phyloP scores from a whole-genome alignment of 768 basidiomycete genomes.

The Rhizopogon vinicolor region DNA sequence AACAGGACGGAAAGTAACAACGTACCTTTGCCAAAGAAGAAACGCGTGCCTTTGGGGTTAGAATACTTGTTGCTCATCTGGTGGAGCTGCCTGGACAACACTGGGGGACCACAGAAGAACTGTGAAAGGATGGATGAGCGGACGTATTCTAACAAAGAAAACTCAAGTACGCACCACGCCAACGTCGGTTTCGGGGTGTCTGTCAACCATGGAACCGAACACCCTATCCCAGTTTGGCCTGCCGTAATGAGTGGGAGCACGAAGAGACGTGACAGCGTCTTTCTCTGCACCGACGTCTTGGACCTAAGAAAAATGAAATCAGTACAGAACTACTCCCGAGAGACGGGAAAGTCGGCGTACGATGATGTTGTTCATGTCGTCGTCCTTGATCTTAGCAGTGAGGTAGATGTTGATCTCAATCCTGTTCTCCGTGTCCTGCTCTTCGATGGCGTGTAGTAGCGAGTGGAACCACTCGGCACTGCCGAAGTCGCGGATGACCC shows the following conservation, averaged over 20 bases:
- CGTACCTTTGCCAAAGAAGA: slow-evolving; percentile 89
- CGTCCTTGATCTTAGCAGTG: slow-evolving; percentile 86
- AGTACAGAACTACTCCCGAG: neutral
- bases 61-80: slow-evolving; percentile 85
- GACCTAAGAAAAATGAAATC: slow-evolving; percentile 34
- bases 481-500: slow-evolving; percentile 94
- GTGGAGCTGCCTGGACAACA: slow-evolving; percentile 68
- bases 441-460: slow-evolving; percentile 87
- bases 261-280: slow-evolving; percentile 84
- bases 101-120: slow-evolving; percentile 86
- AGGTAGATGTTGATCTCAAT: slow-evolving; percentile 96
- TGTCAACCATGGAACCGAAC: slow-evolving; percentile 68
- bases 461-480: slow-evolving; percentile 94
- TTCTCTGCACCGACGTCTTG: slow-evolving; percentile 92
- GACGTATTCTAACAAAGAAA: neutral
- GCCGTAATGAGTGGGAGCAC: slow-evolving; percentile 92
- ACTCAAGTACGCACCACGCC: slow-evolving; percentile 56
- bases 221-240: slow-evolving; percentile 83
- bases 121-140: slow-evolving; percentile 28
- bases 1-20: slow-evolving; percentile 1
- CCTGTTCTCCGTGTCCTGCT: slow-evolving; percentile 78
- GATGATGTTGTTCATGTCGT: slow-evolving; percentile 92
- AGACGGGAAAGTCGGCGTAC: slow-evolving; percentile 32
- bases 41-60: slow-evolving; percentile 67
- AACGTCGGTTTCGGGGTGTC: slow-evolving; percentile 85